Conservation (phyloP, 2,329 filamentous ascomycete genomes). For the Cryphonectria japonica region DNA sequence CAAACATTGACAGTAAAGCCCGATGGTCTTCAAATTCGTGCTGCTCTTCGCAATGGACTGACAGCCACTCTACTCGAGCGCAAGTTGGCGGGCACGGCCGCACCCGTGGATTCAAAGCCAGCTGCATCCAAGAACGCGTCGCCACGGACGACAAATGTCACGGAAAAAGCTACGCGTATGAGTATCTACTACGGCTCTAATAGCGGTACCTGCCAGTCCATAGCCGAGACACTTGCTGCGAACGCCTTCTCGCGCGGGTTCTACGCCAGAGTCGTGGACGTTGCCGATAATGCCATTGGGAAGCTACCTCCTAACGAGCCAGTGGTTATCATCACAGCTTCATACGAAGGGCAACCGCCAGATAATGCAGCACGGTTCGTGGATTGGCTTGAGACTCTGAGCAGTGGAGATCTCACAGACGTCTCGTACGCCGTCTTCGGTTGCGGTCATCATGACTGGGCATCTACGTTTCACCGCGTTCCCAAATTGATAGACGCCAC, state of each 20-base stretch:
- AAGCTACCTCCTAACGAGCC: neutral
- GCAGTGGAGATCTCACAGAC: neutral
- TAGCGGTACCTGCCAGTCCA: neutral
- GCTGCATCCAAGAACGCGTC: neutral
- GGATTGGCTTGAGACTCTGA: neutral
- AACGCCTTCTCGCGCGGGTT: neutral
- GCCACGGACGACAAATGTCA: neutral
- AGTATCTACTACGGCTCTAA: neutral
- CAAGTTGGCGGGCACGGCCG: neutral
- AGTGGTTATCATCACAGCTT: neutral
- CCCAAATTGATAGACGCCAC: neutral
- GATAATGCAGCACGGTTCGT: neutral
- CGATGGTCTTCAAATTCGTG: neutral
- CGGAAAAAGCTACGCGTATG: neutral
- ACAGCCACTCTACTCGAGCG: neutral
- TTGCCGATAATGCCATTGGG: neutral
- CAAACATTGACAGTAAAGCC: constrained; percentile 26
- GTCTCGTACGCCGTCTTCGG: constrained; percentile 1
- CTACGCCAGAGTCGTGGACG: neutral
- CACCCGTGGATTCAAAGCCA: neutral
- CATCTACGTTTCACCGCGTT: neutral
- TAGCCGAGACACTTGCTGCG: neutral
- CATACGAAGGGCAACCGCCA: neutral
- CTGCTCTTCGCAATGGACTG: neutral
- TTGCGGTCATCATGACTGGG: neutral